Base-by-base conservation (phyloP, 2,329 filamentous ascomycete genomes). In the Gliomastix tumulicola region DNA sequence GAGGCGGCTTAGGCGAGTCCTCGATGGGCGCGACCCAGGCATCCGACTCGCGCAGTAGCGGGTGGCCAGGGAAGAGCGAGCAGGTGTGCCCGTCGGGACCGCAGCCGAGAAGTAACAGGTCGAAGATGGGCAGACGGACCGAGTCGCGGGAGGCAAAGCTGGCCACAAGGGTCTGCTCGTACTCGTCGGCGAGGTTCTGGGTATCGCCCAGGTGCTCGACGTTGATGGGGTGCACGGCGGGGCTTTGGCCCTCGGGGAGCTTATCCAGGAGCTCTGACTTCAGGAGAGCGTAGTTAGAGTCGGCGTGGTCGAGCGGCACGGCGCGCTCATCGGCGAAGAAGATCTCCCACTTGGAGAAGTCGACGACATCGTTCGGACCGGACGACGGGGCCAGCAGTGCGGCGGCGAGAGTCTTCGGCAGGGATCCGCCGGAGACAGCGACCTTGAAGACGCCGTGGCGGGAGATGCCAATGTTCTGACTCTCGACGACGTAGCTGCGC, bases 301-400 rank as follows among this genome's bases (percentile, higher is more conserved):
- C 90, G 47, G 79, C 74, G 65, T 97, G 84, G 60, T 92, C 82
- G 49, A 96, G 81, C 17, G 92, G 85, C 36, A 97, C 92, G 49
- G 87, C 87, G 54, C 92, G 86, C 72, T 98, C 92, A 59, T 98
- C 92, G 55, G 90, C 90, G 63, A 96, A 97, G 74, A 97, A 98
- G 55, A 98, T 87, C 54, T 97, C 86, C 92, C 92, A 98, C 61
- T 86, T 88, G 57, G 74, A 69, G 63, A 94, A 95, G 51, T 84
- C 71, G 48, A 89, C 64, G 5, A 67, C 72, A 55, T 88, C 85
- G 39, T 81, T 57, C 30, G 63, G 55, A 9, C 62, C 67, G 17
- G 60, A 54, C 21, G 64, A 63, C 47, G 54, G 65, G 49, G 76
- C 55, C 19, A 97, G 77, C 10, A 97, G 78, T 9, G 88, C 88